phyloP scores from a whole-genome alignment of 2,329 filamentous ascomycete genomes.

The Trichocomaceae sp. region DNA sequence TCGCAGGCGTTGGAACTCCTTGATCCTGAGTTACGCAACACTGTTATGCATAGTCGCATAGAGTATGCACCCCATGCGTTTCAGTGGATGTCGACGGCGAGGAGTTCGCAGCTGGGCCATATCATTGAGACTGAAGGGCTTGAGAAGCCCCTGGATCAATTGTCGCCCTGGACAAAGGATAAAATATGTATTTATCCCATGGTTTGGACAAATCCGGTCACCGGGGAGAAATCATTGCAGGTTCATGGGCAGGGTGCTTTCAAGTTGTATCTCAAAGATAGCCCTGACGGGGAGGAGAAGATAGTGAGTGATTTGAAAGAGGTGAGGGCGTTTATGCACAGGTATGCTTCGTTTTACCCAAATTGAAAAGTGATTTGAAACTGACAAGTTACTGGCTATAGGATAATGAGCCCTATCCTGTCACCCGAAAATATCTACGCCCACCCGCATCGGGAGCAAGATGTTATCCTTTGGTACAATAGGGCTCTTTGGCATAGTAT shows the following conservation, averaged over 20 bases:
- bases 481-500: slow-evolving; percentile 36
- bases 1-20: slow-evolving; percentile 22
- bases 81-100: slow-evolving; percentile 33
- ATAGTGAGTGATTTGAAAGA: slow-evolving; percentile 9
- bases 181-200: slow-evolving; percentile 32
- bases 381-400: slow-evolving; percentile 14
- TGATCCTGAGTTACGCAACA: slow-evolving; percentile 21
- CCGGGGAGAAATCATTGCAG: slow-evolving; percentile 27
- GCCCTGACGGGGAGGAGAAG: slow-evolving; percentile 19
- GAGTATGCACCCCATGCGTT: slow-evolving; percentile 34
- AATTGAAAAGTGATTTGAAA: neutral
- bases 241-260: slow-evolving; percentile 32
- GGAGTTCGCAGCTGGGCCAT: slow-evolving; percentile 29
- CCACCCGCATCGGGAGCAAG: slow-evolving; percentile 31
- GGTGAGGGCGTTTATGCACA: slow-evolving; percentile 9
- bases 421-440: slow-evolving; percentile 32
- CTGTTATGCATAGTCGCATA: slow-evolving; percentile 27
- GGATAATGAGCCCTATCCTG: slow-evolving; percentile 31
- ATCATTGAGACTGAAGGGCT: slow-evolving; percentile 23
- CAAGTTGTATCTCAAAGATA: slow-evolving; percentile 29
- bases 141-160: slow-evolving; percentile 25
- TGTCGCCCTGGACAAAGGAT: slow-evolving; percentile 25
- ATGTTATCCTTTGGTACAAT: slow-evolving; percentile 37
- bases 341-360: neutral
- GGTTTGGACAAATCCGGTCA: slow-evolving; percentile 34